phyloP scores from a whole-genome alignment of 2,329 filamentous ascomycete genomes.

The Cercospora sesami region DNA sequence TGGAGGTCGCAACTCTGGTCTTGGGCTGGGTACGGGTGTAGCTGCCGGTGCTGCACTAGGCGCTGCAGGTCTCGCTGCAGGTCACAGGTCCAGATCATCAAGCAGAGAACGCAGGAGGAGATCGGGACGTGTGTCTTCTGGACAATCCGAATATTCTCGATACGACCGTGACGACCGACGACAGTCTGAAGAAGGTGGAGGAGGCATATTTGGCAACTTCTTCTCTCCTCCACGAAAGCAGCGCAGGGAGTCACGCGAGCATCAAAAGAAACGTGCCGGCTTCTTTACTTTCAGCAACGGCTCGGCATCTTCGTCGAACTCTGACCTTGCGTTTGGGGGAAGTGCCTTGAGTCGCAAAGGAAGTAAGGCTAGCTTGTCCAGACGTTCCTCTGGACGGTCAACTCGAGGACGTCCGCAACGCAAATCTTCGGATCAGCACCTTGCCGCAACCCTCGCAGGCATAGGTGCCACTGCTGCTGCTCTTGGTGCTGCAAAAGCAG shows the following conservation, averaged over 20 bases:
- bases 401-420: slow-evolving; percentile 32
- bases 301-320: slow-evolving; percentile 48
- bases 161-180: slow-evolving; percentile 21
- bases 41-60: slow-evolving; percentile 34
- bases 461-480: slow-evolving; percentile 52
- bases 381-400: slow-evolving; percentile 27
- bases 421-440: slow-evolving; percentile 47
- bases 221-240: slow-evolving; percentile 35
- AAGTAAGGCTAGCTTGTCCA: slow-evolving; percentile 22
- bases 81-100: slow-evolving; percentile 25
- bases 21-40: slow-evolving; percentile 23
- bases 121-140: slow-evolving; percentile 11
- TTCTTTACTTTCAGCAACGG: slow-evolving; percentile 54
- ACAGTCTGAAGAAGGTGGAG: slow-evolving; percentile 25
- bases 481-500: slow-evolving; percentile 47
- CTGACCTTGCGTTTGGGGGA: slow-evolving; percentile 49
- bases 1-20: slow-evolving; percentile 34
- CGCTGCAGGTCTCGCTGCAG: slow-evolving; percentile 27
- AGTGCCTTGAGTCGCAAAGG: slow-evolving; percentile 31
- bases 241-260: slow-evolving; percentile 25
- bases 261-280: slow-evolving; percentile 44
- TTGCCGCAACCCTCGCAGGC: slow-evolving; percentile 49
- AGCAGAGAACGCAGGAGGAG: slow-evolving; percentile 28
- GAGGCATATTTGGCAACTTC: slow-evolving; percentile 33
- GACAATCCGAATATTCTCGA: slow-evolving; percentile 19